Evolutionary conservation across 345 rosid genomes (phyloP), one percentile per base, ranked within the genome.

Genomic region (Citrus medica): DNA sequence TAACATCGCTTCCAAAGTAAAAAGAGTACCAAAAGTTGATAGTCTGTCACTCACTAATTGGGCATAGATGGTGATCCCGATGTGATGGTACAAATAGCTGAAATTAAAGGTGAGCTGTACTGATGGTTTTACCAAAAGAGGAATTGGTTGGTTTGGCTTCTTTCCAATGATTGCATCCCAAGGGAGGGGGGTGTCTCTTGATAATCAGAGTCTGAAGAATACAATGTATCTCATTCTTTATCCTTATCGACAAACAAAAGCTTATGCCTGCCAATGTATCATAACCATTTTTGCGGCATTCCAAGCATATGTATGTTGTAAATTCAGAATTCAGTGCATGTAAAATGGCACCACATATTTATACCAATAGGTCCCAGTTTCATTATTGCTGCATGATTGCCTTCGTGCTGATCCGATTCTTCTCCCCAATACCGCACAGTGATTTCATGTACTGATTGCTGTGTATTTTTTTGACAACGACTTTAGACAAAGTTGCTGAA

Each of bases 161-260:
- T 56, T 82, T 69, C 71, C 22, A 74, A 74, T 73, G 73, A 78
- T 40, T 51, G 28, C 70, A 76, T 81, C 66, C 48, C 37, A 64
- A 76, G 67, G 5, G 33, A 0, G 33, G 51, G 6, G 74, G 77
- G 83, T 86, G 86, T 70, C 79, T 73, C 78, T 28, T 28, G 16
- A 56, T 48, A 70, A 32, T 58, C 74, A 35, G 48, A 58, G 32
- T 76, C 76, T 66, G 76, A 58, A 76, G 66, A 77, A 82, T 83
- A 74, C 85, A 83, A 48, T 81, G 86, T 17, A 79, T 85, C 82
- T 71, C 71, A 74, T 53, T 32, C 58, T 62, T 59, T 59, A 28
- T 75, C 61, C 53, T 61, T 55, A 13, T 69, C 64, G 67, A 75
- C 80, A 66, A 75, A 67, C 53, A 60, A 68, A 78, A 60, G 66